Conservation (phyloP, 140 eudicot species). For the Cichorium intybus region DNA sequence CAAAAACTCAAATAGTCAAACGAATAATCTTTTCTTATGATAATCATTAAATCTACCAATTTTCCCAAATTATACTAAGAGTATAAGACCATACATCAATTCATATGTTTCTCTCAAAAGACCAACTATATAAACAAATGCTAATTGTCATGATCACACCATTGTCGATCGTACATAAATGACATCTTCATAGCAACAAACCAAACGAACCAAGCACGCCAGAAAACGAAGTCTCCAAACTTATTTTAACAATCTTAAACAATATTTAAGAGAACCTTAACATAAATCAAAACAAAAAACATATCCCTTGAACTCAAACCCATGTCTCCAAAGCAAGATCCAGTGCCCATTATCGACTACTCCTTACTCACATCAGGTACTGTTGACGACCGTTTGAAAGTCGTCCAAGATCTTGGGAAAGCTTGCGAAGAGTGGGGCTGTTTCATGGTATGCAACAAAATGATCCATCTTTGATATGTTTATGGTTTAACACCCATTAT, state of each 20-base stretch:
- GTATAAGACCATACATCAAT: not conserved
- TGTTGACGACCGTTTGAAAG: slow-evolving; percentile 26
- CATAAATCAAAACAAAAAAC: slow-evolving; percentile 2
- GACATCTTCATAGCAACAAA: slow-evolving; percentile 5
- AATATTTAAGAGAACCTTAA: not conserved
- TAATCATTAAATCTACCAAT: not conserved
- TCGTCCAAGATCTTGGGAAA: slow-evolving; percentile 21
- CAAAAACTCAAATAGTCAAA: not conserved
- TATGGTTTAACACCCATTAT: too few relatives aligned
- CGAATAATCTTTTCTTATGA: too few relatives aligned
- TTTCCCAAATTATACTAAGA: not conserved
- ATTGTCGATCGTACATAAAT: slow-evolving; percentile 5
- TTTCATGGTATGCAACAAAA: slow-evolving; percentile 26
- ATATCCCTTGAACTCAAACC: slow-evolving; percentile 4
- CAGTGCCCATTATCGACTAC: slow-evolving; percentile 34
- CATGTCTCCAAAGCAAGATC: slow-evolving; percentile 19
- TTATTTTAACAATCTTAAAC: not conserved
- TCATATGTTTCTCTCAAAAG: too few relatives aligned
- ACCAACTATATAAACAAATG: slow-evolving; percentile 25
- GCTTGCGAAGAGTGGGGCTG: slow-evolving; percentile 46
- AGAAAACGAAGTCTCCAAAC: not conserved
- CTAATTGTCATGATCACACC: slow-evolving; percentile 17
- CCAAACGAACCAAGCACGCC: slow-evolving; percentile 14
- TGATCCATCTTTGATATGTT: not conserved
- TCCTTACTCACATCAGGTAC: slow-evolving; percentile 18